Evolutionary conservation across 2,329 filamentous ascomycete genomes (phyloP).

Genomic region (Golovinomyces cichoracearum): DNA sequence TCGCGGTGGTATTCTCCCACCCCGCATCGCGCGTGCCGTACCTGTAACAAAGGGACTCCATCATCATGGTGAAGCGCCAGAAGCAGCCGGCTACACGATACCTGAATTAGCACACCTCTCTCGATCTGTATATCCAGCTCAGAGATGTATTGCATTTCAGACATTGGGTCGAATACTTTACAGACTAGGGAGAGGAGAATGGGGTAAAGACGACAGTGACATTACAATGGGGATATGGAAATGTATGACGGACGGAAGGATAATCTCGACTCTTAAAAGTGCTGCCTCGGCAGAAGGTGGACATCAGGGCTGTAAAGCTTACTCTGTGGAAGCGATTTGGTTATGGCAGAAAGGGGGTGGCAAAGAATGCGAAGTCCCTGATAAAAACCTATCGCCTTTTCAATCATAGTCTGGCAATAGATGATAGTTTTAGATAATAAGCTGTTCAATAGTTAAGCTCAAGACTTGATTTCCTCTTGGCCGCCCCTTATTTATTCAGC

Average conservation of each 20-base stretch:
- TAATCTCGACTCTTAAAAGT: conserved; percentile 50
- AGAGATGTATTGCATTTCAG: conserved; percentile 78
- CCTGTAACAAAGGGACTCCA: conserved; percentile 61
- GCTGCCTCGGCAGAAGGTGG: conserved; percentile 41
- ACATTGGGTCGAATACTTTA: conserved; percentile 68
- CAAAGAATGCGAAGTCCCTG: conserved; percentile 6
- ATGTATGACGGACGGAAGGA: conserved; percentile 47
- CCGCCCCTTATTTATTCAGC: no score
- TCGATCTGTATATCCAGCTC: conserved; percentile 57
- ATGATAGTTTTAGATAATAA: no score
- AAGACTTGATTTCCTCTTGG: no score
- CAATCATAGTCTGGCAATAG: no score
- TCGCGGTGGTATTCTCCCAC: conserved; percentile 52
- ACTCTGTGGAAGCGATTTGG: conserved; percentile 78
- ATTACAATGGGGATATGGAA: conserved; percentile 63
- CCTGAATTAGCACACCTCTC: conserved; percentile 60
- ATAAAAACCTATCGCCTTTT: no score
- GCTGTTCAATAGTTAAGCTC: no score
- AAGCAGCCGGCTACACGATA: conserved; percentile 83
- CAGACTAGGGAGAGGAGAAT: conserved; percentile 47
- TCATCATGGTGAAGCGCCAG: conserved; percentile 77
- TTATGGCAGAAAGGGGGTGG: conserved; percentile 26
- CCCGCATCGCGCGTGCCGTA: conserved; percentile 44
- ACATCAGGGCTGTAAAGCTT: conserved; percentile 57
- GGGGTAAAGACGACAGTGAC: conserved; percentile 38